Base-by-base conservation (phyloP, 306 rosid genomes). In the Begonia loranthoides region DNA sequence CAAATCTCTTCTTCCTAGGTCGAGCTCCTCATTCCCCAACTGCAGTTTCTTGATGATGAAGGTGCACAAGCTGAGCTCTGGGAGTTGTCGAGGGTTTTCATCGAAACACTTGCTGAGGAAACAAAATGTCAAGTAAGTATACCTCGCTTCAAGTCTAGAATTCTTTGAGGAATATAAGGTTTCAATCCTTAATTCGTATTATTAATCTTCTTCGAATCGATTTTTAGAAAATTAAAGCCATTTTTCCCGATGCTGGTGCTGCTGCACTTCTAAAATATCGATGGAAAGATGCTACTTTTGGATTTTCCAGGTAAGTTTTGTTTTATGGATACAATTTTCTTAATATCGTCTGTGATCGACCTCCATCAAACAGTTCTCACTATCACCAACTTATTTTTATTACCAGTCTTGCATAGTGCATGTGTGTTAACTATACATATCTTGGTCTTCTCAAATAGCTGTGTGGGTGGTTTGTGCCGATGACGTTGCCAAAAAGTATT, bases 161-260 rank as follows among this genome's bases (percentile, higher is more conserved):
- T n/a, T 2, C 14, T 43, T 1, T 39, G 43, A 39, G 43, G 10
- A 5, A 10, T 39, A 10, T 10, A 10, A 2, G 13, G 4, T 10
- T n/a, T 43, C 14, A 43, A 43, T 12, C 14, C 13, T 2, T 11
- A n/a, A 43, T 11, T 43, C 17, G 21, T 49, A 39, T 13, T 39
- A 38, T 7, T 10, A 19, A 21, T 17, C 17, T 48, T 62, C 14
- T 48, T 50, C 58, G 40, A 52, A 57, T 77, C 69, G 63, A 52
- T 77, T 75, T 66, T 45, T 65, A 90, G 97, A 82, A 67, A 68
- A 74, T 90, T 62, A 85, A 82, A 85, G 94, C 95, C 66, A 65
- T 85, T 68, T 90, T 85, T 80, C 95, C 95, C 43, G 95, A 85
- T 78, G 94, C 97, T 58, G 97, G 97, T 62, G 95, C 95, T 6